Percentiles rank a stretch among this genome's conserved stretches.
phyloP scores from a whole-genome alignment of 352 stramenopile species.

The Phytopythium cucurbitacearum region DNA sequence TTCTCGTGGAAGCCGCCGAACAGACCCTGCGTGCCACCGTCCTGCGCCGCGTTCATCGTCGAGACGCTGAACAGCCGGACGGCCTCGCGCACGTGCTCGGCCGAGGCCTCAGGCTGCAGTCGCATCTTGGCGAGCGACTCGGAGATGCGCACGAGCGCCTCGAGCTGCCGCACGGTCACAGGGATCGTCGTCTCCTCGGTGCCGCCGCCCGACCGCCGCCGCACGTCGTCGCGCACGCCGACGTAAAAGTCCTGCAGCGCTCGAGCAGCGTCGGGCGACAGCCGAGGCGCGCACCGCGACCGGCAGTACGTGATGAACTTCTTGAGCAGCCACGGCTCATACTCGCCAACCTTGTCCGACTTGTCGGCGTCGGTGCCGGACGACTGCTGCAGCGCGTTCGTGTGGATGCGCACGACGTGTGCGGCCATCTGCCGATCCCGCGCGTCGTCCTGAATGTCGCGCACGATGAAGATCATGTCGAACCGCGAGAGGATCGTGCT shows the following conservation, averaged over 20 bases:
- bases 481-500: constrained; percentile 98
- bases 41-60: constrained; percentile 96
- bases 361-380: constrained; percentile 18
- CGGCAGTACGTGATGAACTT: constrained; percentile 98
- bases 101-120: constrained; percentile 79
- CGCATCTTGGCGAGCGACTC: constrained; percentile 99
- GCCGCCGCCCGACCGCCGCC: constrained; percentile 53
- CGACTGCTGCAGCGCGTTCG: constrained; percentile 59
- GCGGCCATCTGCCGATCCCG: constrained; percentile 95
- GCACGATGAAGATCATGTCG: constrained; percentile 99
- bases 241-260: constrained; percentile 97
- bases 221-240: constrained; percentile 95
- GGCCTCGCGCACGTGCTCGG: constrained; percentile 94
- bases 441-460: constrained; percentile 96
- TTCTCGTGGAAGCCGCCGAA: constrained; percentile 83
- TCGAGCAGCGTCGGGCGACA: constrained; percentile 91
- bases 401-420: constrained; percentile 98
- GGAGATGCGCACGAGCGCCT: constrained; percentile 96
- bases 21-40: constrained; percentile 79
- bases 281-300: constrained; percentile 87
- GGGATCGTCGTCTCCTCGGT: constrained; percentile 84
- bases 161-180: constrained; percentile 98
- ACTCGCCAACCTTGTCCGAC: constrained; percentile 38
- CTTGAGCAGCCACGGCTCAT: constrained; percentile 92
- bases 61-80: constrained; percentile 97